Conservation (phyloP, 352 stramenopile genomes). For the Phytophthora pseudosyringae region DNA sequence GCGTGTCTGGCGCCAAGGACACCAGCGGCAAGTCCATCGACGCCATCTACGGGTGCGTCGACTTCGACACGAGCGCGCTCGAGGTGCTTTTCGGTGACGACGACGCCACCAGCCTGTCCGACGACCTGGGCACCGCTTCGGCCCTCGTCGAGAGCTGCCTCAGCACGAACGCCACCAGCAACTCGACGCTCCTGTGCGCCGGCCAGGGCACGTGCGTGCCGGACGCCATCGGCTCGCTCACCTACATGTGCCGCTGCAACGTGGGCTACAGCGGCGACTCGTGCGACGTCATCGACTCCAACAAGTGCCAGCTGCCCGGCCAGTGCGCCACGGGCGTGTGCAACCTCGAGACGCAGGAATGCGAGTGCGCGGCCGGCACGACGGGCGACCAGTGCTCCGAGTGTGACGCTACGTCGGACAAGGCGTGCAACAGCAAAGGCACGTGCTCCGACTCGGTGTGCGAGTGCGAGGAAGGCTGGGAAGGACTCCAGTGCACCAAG, state of each 20-base stretch:
- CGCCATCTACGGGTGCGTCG: slow-evolving; percentile 77
- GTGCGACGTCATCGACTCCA: slow-evolving; percentile 67
- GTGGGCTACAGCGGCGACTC: slow-evolving; percentile 70
- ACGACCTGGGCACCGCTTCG: slow-evolving; percentile 57
- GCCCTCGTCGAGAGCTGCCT: slow-evolving; percentile 53
- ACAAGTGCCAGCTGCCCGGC: slow-evolving; percentile 76
- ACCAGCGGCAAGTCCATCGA: slow-evolving; percentile 46
- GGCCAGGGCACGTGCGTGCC: slow-evolving; percentile 74
- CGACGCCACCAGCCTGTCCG: slow-evolving; percentile 53
- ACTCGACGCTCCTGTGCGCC: slow-evolving; percentile 58
- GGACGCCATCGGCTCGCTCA: slow-evolving; percentile 40
- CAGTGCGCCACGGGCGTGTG: slow-evolving; percentile 73
- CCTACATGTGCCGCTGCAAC: slow-evolving; percentile 79
- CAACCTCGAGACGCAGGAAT: slow-evolving; percentile 72
- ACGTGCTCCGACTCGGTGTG: slow-evolving; percentile 63
- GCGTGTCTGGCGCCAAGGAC: slow-evolving; percentile 56
- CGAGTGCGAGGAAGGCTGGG: slow-evolving; percentile 61
- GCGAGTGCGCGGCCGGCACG: slow-evolving; percentile 66
- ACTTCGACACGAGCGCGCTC: slow-evolving; percentile 56
- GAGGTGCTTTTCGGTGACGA: slow-evolving; percentile 72
- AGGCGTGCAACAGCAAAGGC: slow-evolving; percentile 70
- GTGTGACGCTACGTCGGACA: slow-evolving; percentile 60
- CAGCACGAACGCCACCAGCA: slow-evolving; percentile 55
- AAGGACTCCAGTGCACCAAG: slow-evolving; percentile 76
- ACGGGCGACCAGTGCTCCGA: slow-evolving; percentile 77